Evolutionary conservation across 371 early-diverging fungal genomes (phyloP), one percentile per base, ranked within the genome.

Genomic region (Circinella minor): DNA sequence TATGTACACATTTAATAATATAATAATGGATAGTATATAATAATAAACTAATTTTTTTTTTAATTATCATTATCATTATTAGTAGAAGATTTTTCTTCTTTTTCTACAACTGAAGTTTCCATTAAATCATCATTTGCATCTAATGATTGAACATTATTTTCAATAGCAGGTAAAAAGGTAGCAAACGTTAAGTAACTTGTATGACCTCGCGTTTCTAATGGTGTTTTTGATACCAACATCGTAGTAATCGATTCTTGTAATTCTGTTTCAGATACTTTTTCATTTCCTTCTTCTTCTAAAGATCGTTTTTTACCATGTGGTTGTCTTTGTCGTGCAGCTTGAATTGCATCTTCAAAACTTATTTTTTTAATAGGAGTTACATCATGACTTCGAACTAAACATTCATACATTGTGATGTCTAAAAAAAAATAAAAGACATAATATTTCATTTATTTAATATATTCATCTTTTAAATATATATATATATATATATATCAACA

Each of bases 171-270:
- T 34, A 91, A 77, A 65, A 93, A 86, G 8, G 92, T 90, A 27
- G 96, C 97, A 90, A 97, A 97, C 4, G 96, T 92, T 71, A 97
- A 81, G 70, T 94, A 97, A 55, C 96, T 95, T 1, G 98, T 97
- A 77, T 97, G 98, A 3, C 98, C 98, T 38, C 81, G 79, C 17
- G 81, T 75, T 61, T 85, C 86, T 1, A 72, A 71, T 8, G 81
- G 69, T 9, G 86, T 81, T 67, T 77, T 81, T 36, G 83, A 73
- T 27, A 81, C 79, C 34, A 80, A 46, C 60, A 86, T 71, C 18
- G 75, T 78, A 37, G 78, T 68, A 0, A 81, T 67, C 11, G 88
- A 59, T 43, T 75, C 71, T 43, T 64, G 70, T 3, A 71, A 63
- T 36, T 74, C 68, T 11, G 38, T 68, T 47, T 80, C 66, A 14